These are phyloP conservation scores for Mycena venus DNA, from an alignment of 768 basidiomycete species.

Conservation along the genomic window DNA sequence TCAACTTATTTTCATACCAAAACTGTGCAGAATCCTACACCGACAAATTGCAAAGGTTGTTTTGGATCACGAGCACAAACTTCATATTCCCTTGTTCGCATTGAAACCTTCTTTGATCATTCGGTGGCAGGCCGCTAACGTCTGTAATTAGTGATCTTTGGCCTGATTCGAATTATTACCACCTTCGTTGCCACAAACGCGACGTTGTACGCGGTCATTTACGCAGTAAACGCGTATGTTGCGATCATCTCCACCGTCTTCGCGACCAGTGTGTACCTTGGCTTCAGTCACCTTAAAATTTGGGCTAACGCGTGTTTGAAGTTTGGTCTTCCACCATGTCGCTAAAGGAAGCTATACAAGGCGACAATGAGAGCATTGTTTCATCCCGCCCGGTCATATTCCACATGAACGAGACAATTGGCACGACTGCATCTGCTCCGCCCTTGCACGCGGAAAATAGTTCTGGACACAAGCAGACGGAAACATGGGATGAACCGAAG, in stretches of 20 bases:
- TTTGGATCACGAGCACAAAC: constrained; percentile 31
- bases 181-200: not conserved
- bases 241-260: constrained; percentile 11
- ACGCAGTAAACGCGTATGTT: not conserved
- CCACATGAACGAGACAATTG: not conserved
- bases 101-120: not conserved
- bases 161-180: not conserved
- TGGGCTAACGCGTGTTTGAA: not conserved
- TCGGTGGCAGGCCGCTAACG: not conserved
- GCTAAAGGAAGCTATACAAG: not conserved
- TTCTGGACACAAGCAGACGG: too few relatives aligned
- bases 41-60: constrained; percentile 17
- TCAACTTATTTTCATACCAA: too few relatives aligned
- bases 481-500: too few relatives aligned
- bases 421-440: not conserved
- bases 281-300: not conserved
- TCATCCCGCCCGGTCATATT: not conserved
- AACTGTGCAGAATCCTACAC: not conserved
- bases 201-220: not conserved
- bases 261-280: not conserved
- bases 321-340: constrained; percentile 10
- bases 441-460: too few relatives aligned
- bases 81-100: constrained; percentile 25
- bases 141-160: constrained; percentile 1
- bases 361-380: too few relatives aligned